phyloP scores from a whole-genome alignment of 2,329 filamentous ascomycete species.

The Curvularia sp. region DNA sequence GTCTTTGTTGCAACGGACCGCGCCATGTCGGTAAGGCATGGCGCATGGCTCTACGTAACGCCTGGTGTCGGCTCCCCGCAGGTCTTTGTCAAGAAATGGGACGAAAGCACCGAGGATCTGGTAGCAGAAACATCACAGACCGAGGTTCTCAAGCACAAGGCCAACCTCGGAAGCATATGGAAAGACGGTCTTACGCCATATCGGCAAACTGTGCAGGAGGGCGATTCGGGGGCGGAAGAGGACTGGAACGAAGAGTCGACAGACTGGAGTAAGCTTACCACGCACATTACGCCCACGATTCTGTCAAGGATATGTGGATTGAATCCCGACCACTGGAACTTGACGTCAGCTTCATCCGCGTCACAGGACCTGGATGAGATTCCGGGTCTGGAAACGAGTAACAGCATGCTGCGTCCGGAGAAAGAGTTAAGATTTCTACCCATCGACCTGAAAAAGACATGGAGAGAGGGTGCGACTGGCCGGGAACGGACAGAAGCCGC shows the following conservation, averaged over 20 bases:
- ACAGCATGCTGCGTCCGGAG: constrained; percentile 41
- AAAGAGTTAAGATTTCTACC: constrained; percentile 62
- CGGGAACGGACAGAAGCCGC: constrained; percentile 68
- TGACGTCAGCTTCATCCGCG: constrained; percentile 66
- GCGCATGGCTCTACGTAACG: constrained; percentile 65
- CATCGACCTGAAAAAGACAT: constrained; percentile 67
- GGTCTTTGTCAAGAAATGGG: constrained; percentile 66
- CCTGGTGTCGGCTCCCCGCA: constrained; percentile 47
- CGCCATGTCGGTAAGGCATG: constrained; percentile 66
- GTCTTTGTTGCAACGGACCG: constrained; percentile 66
- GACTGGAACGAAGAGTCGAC: constrained; percentile 52
- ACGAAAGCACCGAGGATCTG: constrained; percentile 55
- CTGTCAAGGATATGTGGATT: constrained; percentile 60
- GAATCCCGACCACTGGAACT: constrained; percentile 58
- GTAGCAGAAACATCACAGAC: constrained; percentile 52
- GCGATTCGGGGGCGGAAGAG: constrained; percentile 38
- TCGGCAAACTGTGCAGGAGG: constrained; percentile 51
- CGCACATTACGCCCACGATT: constrained; percentile 57
- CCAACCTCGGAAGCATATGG: constrained; percentile 65
- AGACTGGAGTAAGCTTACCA: constrained; percentile 63
- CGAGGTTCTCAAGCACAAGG: constrained; percentile 58
- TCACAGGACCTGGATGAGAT: constrained; percentile 65
- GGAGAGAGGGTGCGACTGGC: constrained; percentile 67
- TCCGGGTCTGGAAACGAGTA: constrained; percentile 58
- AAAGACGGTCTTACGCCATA: constrained; percentile 59